These are phyloP conservation scores for Colletotrichum sp. DNA, from an alignment of 2,329 filamentous ascomycete species.

Conservation along the genomic window DNA sequence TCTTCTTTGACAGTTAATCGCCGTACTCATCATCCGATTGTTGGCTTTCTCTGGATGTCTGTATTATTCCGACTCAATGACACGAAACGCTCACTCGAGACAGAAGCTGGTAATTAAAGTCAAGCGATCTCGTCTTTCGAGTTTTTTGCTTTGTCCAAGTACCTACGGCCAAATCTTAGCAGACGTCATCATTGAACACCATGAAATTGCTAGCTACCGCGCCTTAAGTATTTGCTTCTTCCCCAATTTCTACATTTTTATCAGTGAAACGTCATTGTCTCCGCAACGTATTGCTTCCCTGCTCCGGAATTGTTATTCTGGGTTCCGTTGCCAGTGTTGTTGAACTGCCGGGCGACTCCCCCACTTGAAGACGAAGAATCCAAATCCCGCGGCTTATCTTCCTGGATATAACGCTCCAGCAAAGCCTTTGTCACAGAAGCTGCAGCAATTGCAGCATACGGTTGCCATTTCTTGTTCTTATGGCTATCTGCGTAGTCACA, in stretches of 20 bases:
- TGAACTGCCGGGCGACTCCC: neutral
- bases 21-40: no score
- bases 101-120: no score
- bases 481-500: constrained; percentile 44
- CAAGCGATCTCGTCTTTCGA: no score
- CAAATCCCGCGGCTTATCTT: neutral
- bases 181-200: no score
- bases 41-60: no score
- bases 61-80: no score
- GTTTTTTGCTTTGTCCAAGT: no score
- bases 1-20: constrained; percentile 35
- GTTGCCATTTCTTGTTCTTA: constrained; percentile 28
- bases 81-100: no score
- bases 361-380: neutral
- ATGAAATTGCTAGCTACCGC: no score
- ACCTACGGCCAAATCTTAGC: no score
- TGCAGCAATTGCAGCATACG: constrained; percentile 18
- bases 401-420: neutral
- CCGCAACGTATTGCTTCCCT: neutral
- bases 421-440: constrained; percentile 16
- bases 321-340: neutral
- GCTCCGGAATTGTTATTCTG: neutral
- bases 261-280: neutral
- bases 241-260: no score
- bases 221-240: no score